phyloP scores from a whole-genome alignment of 1,139 yeast genomes.

The Suhomyces choctaworum region DNA sequence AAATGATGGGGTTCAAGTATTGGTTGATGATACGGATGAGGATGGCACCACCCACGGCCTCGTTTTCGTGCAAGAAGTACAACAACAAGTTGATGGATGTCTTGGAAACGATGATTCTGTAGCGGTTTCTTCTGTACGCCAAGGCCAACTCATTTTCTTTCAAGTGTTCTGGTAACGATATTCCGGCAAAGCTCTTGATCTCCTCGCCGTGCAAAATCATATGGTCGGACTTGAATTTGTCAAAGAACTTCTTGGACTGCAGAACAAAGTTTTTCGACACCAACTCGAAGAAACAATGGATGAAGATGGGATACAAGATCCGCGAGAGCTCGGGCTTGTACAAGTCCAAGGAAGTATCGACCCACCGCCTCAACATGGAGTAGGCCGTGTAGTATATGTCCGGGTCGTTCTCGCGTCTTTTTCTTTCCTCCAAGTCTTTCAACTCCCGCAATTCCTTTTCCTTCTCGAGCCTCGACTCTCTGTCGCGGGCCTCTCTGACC shows the following conservation, averaged over 20 bases:
- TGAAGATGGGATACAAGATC: slow-evolving; percentile 84
- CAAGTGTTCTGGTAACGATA: slow-evolving; percentile 78
- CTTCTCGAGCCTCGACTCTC: slow-evolving; percentile 42
- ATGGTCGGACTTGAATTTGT: slow-evolving; percentile 73
- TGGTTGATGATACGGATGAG: slow-evolving; percentile 84
- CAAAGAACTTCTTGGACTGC: slow-evolving; percentile 74
- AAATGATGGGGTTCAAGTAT: slow-evolving; percentile 69
- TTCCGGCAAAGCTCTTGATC: slow-evolving; percentile 66
- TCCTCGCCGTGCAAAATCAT: slow-evolving; percentile 76
- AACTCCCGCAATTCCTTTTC: slow-evolving; percentile 46
- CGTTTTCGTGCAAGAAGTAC: slow-evolving; percentile 88
- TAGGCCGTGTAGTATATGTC: slow-evolving; percentile 77
- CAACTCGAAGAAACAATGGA: slow-evolving; percentile 82
- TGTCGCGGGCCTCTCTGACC: slow-evolving; percentile 41
- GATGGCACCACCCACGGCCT: slow-evolving; percentile 88
- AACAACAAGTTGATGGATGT: slow-evolving; percentile 82
- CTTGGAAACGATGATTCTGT: slow-evolving; percentile 73
- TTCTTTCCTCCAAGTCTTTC: slow-evolving; percentile 40
- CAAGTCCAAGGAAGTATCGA: slow-evolving; percentile 85
- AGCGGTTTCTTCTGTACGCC: slow-evolving; percentile 71
- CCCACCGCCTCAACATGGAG: slow-evolving; percentile 80
- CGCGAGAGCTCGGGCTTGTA: slow-evolving; percentile 87
- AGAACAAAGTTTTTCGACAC: slow-evolving; percentile 59
- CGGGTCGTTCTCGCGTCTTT: slow-evolving; percentile 55
- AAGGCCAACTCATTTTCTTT: slow-evolving; percentile 80